Evolutionary conservation across 257 asterid species (phyloP).

Genomic region (Solanum pennellii): DNA sequence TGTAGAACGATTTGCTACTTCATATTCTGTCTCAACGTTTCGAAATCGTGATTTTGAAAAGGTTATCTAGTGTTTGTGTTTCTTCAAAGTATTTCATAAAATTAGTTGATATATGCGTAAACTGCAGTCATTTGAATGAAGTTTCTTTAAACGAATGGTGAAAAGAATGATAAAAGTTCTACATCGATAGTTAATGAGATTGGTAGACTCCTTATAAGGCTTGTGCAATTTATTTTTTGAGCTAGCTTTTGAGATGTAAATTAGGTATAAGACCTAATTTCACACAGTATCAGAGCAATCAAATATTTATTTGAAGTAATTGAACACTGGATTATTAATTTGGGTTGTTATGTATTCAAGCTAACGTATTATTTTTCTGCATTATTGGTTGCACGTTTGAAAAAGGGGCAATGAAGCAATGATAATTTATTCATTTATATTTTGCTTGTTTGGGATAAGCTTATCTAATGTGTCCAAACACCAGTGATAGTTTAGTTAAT

Average conservation of each 20-base stretch:
- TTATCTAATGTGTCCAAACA: neutral
- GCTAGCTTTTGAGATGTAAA: no score
- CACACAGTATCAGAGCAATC: rapidly evolving
- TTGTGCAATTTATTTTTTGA: no score
- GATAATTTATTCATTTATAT: neutral
- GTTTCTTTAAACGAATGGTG: neutral
- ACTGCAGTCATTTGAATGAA: neutral
- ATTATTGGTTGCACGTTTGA: neutral
- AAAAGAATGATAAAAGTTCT: no score
- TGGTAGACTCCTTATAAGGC: no score
- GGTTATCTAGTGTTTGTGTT: no score
- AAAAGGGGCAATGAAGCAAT: neutral
- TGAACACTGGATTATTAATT: neutral
- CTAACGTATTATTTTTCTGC: neutral
- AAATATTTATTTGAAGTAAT: neutral
- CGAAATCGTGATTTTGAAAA: neutral
- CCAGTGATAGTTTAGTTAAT: neutral
- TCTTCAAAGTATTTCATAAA: neutral
- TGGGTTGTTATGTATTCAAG: neutral
- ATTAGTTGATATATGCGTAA: neutral
- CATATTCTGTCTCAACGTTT: neutral
- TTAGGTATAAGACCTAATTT: no score
- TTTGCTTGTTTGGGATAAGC: neutral
- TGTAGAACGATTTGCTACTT: neutral
- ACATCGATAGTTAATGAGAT: no score